Evolutionary conservation across 2,329 filamentous ascomycete genomes (phyloP).

Genomic region (Pezicula radicicola): DNA sequence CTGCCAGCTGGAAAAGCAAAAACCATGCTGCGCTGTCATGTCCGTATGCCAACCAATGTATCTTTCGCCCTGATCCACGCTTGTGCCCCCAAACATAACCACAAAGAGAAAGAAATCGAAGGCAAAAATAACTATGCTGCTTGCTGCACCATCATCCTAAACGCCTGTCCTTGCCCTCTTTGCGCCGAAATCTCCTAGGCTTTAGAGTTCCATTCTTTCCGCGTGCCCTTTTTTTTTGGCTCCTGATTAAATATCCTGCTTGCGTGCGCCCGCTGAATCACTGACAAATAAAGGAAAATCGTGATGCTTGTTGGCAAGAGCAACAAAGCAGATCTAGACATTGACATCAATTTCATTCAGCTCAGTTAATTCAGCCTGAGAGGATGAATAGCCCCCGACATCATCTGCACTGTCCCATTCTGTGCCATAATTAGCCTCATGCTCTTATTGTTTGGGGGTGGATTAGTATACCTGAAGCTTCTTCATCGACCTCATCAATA

Average conservation of each 20-base stretch:
- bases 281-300: background rate
- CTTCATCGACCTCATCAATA: constrained; percentile 34
- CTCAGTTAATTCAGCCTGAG: constrained; percentile 35
- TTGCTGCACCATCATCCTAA: too few relatives aligned
- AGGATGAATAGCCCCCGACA: constrained; percentile 4
- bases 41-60: background rate
- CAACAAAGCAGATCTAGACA: constrained; percentile 12
- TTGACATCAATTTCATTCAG: constrained; percentile 33
- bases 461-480: constrained; percentile 31
- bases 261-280: background rate
- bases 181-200: too few relatives aligned
- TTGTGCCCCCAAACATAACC: background rate
- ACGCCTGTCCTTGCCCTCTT: too few relatives aligned
- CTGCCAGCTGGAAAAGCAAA: background rate
- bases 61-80: background rate
- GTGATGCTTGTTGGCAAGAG: background rate
- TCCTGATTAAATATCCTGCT: too few relatives aligned
- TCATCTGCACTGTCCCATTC: constrained; percentile 31
- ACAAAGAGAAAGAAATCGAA: background rate
- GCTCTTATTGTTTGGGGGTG: background rate
- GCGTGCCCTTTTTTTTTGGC: too few relatives aligned
- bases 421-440: constrained; percentile 9
- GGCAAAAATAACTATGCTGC: background rate
- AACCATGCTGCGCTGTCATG: background rate
- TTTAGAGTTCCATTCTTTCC: too few relatives aligned